A percentile compares a stretch with the other conserved stretches of the same genome.
These are phyloP conservation scores for Porpolomopsis calyptriformis DNA, from an alignment of 768 basidiomycete genomes.

Conservation along the genomic window DNA sequence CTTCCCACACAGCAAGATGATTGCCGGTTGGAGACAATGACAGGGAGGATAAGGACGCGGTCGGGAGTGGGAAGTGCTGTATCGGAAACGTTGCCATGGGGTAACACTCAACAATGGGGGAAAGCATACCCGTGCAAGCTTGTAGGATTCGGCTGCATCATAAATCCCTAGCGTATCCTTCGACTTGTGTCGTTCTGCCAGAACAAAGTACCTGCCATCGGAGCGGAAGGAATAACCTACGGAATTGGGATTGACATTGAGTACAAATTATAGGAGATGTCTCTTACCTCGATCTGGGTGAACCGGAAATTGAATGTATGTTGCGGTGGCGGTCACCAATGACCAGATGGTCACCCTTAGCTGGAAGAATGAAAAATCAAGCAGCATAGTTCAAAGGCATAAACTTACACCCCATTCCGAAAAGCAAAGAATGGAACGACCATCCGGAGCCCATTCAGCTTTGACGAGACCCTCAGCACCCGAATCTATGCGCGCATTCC, in stretches of 20 bases:
- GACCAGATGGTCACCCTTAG: constrained; percentile 84
- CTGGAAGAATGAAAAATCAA: constrained; percentile 29
- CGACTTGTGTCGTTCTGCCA: constrained; percentile 84
- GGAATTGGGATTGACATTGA: not conserved
- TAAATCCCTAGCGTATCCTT: constrained; percentile 84
- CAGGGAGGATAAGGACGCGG: constrained; percentile 58
- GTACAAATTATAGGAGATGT: constrained; percentile 1
- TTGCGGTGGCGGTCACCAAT: constrained; percentile 59
- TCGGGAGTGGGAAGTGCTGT: constrained; percentile 79
- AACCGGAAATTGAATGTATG: constrained; percentile 77
- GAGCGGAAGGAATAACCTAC: constrained; percentile 68
- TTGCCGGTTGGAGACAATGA: constrained; percentile 69
- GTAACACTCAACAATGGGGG: too few relatives aligned
- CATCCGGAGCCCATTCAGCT: constrained; percentile 87
- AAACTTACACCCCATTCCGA: constrained; percentile 83
- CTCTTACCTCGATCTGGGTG: constrained; percentile 64
- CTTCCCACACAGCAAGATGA: constrained; percentile 74
- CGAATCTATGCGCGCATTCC: constrained; percentile 68
- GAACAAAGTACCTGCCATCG: constrained; percentile 74
- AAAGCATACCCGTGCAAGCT: constrained; percentile 50
- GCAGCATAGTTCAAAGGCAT: not conserved
- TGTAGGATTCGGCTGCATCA: constrained; percentile 59
- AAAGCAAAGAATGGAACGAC: constrained; percentile 75
- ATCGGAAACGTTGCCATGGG: not conserved
- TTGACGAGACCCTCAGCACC: constrained; percentile 77